phyloP scores from a whole-genome alignment of 2,329 filamentous ascomycete genomes.

The Tolypocladium inflatum region DNA sequence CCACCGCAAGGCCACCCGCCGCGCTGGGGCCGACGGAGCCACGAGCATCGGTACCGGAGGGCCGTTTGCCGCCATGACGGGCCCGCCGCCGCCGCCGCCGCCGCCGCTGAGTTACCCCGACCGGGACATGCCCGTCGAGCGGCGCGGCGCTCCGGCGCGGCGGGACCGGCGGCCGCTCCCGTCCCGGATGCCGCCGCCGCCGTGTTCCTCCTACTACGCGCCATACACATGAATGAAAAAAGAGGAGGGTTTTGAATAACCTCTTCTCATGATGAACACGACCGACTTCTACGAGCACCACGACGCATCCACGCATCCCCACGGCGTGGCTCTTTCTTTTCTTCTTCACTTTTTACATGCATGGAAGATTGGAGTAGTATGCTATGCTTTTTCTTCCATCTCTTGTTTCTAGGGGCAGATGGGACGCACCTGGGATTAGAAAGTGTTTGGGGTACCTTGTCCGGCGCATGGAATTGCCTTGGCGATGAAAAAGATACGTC shows the following conservation, averaged over 20 bases:
- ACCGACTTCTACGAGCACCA: background rate
- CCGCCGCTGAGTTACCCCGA: conserved; percentile 9
- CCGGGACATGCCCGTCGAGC: conserved; percentile 6
- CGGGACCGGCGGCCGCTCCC: conserved; percentile 1
- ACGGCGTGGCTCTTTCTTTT: background rate
- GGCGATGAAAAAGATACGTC: background rate
- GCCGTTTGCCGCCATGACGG: conserved; percentile 1
- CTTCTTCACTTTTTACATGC: background rate
- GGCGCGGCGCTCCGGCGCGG: background rate
- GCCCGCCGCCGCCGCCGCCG: conserved; percentile 2
- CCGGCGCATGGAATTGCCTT: background rate
- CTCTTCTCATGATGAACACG: background rate
- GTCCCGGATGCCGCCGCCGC: background rate
- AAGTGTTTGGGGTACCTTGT: background rate
- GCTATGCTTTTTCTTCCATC: background rate
- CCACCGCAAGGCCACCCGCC: conserved; percentile 35
- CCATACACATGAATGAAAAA: background rate
- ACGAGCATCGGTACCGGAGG: conserved; percentile 13
- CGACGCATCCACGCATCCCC: background rate
- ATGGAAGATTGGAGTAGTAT: background rate
- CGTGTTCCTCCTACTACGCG: background rate
- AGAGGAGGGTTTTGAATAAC: background rate
- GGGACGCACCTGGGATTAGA: background rate
- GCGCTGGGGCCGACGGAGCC: conserved; percentile 25
- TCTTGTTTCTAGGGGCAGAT: background rate